Evolutionary conservation across 2,329 filamentous ascomycete genomes (phyloP), one percentile per base, ranked within the genome.

Genomic region (Coniochaeta sp.): DNA sequence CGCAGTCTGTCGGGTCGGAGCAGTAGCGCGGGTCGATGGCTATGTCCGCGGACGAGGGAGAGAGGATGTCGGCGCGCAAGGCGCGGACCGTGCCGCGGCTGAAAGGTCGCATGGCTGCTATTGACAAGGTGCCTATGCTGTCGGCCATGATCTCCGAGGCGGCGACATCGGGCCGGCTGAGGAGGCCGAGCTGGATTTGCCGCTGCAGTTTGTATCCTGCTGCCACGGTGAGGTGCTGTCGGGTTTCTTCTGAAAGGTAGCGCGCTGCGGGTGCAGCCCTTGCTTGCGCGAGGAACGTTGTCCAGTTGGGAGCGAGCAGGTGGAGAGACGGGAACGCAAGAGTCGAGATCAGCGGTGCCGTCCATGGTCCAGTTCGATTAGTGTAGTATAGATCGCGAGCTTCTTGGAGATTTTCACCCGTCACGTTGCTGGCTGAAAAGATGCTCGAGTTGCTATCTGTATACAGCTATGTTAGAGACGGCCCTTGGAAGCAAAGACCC

Each of bases 11-110:
- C 24, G 78, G 77, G 7, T 74, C 71, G 54, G 74, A 69, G 77
- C 70, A 80, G 67, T 77, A 81, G 60, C 78, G 77, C 68, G 81
- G 81, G 61, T 75, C 71, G 61, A 84, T 81, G n/a, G 76, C 67
- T 0, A 83, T 81, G 16, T 76, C 74, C 55, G 82, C 81, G 19
- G 76, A 75, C 0, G 80, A 80, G 17, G 64, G 60, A 55, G 62
- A 65, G 36, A 69, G 65, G 34, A 65, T 71, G 32, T 64, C 62
- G 17, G 58, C 56, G 42, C 5, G 9, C 19, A 24, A 2, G 36
- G 84, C 76, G 0, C 69, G 76, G 14, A 86, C 81, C 1, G 75
- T 79, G n/a, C 83, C 82, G 28, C 68, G 63, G 38, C 64, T 66
- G 26, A 69, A 61, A 4, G 68, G 67, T 40, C 63, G 62, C 58